phyloP scores from a whole-genome alignment of 1,139 yeast species.

The Suhomyces chickasaworum region DNA sequence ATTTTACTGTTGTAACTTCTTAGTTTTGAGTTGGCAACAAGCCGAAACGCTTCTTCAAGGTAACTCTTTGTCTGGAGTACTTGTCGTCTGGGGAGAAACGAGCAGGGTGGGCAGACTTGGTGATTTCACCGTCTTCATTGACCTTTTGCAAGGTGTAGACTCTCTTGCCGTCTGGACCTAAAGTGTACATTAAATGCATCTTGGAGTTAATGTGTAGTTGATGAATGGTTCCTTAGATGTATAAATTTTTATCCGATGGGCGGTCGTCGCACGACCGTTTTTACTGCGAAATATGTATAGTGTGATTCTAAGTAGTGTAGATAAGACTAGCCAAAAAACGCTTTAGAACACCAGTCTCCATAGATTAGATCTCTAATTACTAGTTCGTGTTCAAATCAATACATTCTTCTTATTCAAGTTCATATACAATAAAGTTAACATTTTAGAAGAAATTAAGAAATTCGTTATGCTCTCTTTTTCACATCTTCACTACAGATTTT shows the following conservation, averaged over 20 bases:
- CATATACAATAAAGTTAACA: too few relatives aligned
- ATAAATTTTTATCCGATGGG: conserved; percentile 14
- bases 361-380: too few relatives aligned
- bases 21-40: conserved; percentile 81
- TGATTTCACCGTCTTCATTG: conserved; percentile 86
- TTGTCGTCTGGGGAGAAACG: conserved; percentile 99
- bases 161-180: conserved; percentile 93
- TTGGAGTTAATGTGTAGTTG: conserved; percentile 19
- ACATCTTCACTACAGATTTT: too few relatives aligned
- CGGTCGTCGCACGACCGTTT: conserved; percentile 11
- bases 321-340: too few relatives aligned
- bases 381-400: too few relatives aligned
- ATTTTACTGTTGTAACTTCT: background rate
- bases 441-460: too few relatives aligned
- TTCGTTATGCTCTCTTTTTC: too few relatives aligned
- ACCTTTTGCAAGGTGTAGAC: conserved; percentile 85
- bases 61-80: conserved; percentile 98
- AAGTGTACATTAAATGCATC: conserved; percentile 99
- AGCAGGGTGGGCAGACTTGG: conserved; percentile 99
- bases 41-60: conserved; percentile 91
- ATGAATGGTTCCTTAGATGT: conserved; percentile 1
- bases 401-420: too few relatives aligned
- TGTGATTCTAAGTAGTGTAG: background rate
- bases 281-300: conserved; percentile 3
- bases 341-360: too few relatives aligned